phyloP scores from a whole-genome alignment of 164 flowering plant genomes.

The Pachysandra terminalis region DNA sequence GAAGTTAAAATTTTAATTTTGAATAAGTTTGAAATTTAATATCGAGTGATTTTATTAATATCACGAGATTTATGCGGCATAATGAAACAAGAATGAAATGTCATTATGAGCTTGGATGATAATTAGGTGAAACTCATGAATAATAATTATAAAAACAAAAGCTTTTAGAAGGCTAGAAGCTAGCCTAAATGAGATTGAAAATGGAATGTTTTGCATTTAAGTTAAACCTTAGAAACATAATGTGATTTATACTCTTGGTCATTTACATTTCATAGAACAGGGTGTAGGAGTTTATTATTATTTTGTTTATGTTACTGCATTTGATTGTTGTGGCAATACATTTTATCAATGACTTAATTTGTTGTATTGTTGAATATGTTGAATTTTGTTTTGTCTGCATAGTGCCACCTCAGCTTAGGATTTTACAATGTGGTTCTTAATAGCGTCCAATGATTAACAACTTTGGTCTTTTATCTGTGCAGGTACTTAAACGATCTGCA shows the following conservation, averaged over 20 bases:
- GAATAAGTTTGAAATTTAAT: no score
- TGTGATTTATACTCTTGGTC: background rate
- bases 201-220: background rate
- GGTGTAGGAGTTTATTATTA: no score
- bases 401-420: background rate
- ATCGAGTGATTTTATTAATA: no score
- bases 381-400: background rate
- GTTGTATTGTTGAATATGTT: no score
- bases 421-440: background rate
- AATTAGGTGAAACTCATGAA: background rate
- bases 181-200: no score
- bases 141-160: background rate
- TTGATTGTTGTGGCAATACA: background rate
- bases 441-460: background rate
- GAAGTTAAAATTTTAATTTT: background rate
- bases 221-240: background rate
- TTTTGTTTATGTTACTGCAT: no score
- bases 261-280: background rate
- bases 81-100: no score
- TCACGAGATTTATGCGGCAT: no score
- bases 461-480: conserved; percentile 20
- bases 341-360: background rate
- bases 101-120: no score
- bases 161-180: no score
- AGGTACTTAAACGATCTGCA: conserved; percentile 89